These are phyloP conservation scores for Isoetes engelmannii DNA, from an alignment of 83 land plant genomes.

Conservation along the genomic window DNA sequence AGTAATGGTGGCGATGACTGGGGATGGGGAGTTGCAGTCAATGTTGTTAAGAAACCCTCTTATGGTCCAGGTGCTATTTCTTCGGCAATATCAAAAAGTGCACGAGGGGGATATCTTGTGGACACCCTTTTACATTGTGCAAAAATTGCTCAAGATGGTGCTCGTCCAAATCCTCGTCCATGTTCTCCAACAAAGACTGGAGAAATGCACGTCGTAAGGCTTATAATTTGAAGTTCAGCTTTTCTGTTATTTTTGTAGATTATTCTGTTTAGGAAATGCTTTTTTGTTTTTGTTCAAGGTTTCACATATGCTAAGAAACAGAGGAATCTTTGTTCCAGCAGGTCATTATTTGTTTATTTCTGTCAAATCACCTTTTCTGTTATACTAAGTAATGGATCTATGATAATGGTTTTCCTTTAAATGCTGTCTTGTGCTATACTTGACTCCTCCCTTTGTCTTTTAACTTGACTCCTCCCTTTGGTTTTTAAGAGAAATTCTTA, in stretches of 20 bases:
- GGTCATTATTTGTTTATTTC: too few species aligned
- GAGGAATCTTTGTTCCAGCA: too few species aligned
- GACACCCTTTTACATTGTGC: constrained; percentile 84
- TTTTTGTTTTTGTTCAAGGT: background rate
- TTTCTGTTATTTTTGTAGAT: background rate
- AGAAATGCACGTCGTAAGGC: constrained; percentile 98
- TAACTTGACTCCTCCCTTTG: too few species aligned
- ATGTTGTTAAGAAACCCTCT: constrained; percentile 80
- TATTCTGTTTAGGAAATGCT: background rate
- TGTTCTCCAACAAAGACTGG: constrained; percentile 79
- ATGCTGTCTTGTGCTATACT: too few species aligned
- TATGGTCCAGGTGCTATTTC: constrained; percentile 39
- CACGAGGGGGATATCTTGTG: constrained; percentile 67
- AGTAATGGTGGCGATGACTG: constrained; percentile 89
- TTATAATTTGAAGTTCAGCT: constrained; percentile 11
- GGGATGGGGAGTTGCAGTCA: constrained; percentile 99
- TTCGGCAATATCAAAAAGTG: constrained; percentile 31
- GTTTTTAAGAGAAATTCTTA: too few species aligned
- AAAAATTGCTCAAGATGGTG: constrained; percentile 52
- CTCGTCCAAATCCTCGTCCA: constrained; percentile 70
- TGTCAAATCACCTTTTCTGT: too few species aligned
- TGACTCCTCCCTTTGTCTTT: too few species aligned
- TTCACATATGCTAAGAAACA: background rate
- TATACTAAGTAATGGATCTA: too few species aligned
- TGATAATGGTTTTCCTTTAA: too few species aligned